These are phyloP conservation scores for Pelargonium myrrhifolium DNA, from an alignment of 441 rosid species.

Conservation along the genomic window DNA sequence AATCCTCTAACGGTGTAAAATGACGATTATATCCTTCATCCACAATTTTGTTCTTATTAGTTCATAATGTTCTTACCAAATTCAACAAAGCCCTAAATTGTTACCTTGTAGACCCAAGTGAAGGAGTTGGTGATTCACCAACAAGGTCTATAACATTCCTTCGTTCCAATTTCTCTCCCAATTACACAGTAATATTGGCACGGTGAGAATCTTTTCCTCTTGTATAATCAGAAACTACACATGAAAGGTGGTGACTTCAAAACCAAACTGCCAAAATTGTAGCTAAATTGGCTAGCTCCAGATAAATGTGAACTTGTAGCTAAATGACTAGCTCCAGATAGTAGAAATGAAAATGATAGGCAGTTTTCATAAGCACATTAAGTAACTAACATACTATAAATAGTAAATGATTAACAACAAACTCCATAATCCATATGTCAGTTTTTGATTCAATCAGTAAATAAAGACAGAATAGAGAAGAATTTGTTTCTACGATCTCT, in stretches of 20 bases:
- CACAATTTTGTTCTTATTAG: too few species aligned
- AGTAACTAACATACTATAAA: too few species aligned
- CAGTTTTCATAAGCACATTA: too few species aligned
- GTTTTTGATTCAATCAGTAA: not conserved
- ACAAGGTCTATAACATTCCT: conserved; percentile 38
- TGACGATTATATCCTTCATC: too few species aligned
- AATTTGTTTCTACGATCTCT: not conserved
- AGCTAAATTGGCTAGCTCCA: not conserved
- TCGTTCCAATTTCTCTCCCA: conserved; percentile 85
- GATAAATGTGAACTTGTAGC: not conserved
- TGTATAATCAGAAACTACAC: not conserved
- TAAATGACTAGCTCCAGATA: too few species aligned
- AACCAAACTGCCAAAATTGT: too few species aligned
- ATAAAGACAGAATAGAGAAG: not conserved
- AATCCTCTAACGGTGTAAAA: too few species aligned
- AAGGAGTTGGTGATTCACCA: conserved; percentile 42
- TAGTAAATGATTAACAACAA: too few species aligned
- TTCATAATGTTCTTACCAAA: too few species aligned
- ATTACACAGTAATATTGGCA: not conserved
- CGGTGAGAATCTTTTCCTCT: not conserved
- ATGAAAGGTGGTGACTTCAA: not conserved
- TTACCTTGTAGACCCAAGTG: conserved; percentile 40
- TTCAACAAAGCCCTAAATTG: too few species aligned
- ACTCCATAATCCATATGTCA: not conserved
- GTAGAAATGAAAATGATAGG: too few species aligned